Conservation (phyloP, 2,329 filamentous ascomycete species). For the Talaromyces atroroseus region DNA sequence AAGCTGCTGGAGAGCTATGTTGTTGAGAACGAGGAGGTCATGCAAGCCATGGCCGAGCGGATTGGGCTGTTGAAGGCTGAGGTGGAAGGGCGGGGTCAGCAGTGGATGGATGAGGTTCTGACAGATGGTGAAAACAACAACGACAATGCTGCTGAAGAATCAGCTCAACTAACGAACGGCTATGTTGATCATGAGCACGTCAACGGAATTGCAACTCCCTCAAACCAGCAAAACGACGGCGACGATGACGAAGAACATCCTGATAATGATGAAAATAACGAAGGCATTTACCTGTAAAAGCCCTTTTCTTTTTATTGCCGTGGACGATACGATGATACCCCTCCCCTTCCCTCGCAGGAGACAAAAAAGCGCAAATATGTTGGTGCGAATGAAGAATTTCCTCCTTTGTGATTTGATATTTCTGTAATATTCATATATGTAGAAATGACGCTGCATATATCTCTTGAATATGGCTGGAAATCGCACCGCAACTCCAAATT, state of each 20-base stretch:
- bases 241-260: neutral
- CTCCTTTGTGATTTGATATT: neutral
- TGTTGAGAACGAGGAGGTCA: constrained; percentile 54
- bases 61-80: constrained; percentile 47
- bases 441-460: neutral
- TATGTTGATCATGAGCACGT: neutral
- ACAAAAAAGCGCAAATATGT: neutral
- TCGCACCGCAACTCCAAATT: constrained; percentile 5
- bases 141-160: constrained; percentile 1
- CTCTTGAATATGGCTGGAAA: constrained; percentile 5
- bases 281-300: constrained; percentile 14
- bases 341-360: neutral
- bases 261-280: constrained; percentile 5
- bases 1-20: constrained; percentile 37
- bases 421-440: constrained; percentile 2
- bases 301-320: neutral
- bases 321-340: neutral
- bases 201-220: constrained; percentile 1
- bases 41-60: constrained; percentile 51
- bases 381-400: neutral
- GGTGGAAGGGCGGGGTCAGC: constrained; percentile 52
- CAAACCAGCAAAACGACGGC: neutral
- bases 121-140: constrained; percentile 13
- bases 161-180: neutral
- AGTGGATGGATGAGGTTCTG: constrained; percentile 40